phyloP scores from a whole-genome alignment of 345 rosid species.

The Linum lewisii region DNA sequence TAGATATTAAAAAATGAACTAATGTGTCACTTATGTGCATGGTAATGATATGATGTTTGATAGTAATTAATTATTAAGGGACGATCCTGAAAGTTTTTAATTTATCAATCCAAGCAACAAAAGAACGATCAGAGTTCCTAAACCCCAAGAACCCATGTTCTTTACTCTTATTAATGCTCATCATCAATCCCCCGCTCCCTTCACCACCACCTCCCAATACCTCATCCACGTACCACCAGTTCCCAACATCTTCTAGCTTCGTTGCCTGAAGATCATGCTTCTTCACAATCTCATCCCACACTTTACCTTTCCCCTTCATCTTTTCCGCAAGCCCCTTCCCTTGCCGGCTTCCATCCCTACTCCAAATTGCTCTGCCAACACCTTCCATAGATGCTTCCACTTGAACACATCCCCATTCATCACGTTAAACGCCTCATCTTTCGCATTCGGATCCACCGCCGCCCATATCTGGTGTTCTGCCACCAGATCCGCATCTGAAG shows the following conservation, averaged over 20 bases:
- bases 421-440: constrained; percentile 67
- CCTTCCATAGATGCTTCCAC: constrained; percentile 81
- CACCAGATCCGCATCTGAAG: constrained; percentile 64
- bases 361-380: constrained; percentile 70
- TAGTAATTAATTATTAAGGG: constrained; percentile 1
- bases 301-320: constrained; percentile 57
- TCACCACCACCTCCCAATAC: constrained; percentile 15
- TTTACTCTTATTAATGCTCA: constrained; percentile 70
- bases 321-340: constrained; percentile 34
- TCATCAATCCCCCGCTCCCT: constrained; percentile 3
- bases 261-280: constrained; percentile 46
- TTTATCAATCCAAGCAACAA: constrained; percentile 29
- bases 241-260: constrained; percentile 46
- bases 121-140: constrained; percentile 68
- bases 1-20: no score
- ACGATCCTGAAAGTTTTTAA: constrained; percentile 11
- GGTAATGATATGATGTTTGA: no score
- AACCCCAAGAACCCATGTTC: constrained; percentile 85
- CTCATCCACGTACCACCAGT: constrained; percentile 55
- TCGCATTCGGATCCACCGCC: constrained; percentile 49
- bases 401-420: constrained; percentile 62
- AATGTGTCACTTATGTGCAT: no score
- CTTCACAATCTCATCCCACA: constrained; percentile 75
- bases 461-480: constrained; percentile 95
- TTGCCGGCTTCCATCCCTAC: constrained; percentile 44